These are phyloP conservation scores for Aspergillus alliaceus DNA, from an alignment of 2,329 filamentous ascomycete species.

Conservation along the genomic window DNA sequence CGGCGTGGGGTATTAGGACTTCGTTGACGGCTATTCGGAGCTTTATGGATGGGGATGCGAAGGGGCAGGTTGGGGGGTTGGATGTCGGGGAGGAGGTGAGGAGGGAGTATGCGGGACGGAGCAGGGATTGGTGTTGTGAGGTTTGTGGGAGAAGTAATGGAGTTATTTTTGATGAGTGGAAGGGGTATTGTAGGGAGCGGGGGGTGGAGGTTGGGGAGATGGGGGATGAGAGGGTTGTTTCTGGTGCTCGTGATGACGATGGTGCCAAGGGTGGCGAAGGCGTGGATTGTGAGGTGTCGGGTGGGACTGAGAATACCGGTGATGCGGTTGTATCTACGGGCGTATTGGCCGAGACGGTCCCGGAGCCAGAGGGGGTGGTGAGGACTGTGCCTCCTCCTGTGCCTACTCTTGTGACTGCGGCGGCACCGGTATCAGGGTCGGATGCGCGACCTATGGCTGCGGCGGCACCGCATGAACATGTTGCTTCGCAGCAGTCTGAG, in stretches of 20 bases:
- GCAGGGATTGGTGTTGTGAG: conserved; percentile 65
- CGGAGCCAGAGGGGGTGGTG: background rate
- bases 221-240: conserved; percentile 48
- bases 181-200: conserved; percentile 51
- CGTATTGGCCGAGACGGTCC: no score
- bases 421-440: background rate
- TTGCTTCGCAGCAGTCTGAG: conserved; percentile 36
- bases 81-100: conserved; percentile 71
- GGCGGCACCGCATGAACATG: background rate
- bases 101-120: conserved; percentile 67
- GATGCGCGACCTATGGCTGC: background rate
- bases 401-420: conserved; percentile 2
- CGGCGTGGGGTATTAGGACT: conserved; percentile 93
- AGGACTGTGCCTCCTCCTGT: background rate
- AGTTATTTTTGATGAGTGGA: conserved; percentile 72
- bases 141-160: conserved; percentile 63
- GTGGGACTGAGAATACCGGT: no score
- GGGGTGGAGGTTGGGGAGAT: conserved; percentile 35
- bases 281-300: no score
- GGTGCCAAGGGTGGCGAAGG: conserved; percentile 19
- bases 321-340: no score
- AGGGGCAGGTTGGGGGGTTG: conserved; percentile 86
- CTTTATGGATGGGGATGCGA: conserved; percentile 90
- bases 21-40: conserved; percentile 75
- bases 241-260: conserved; percentile 24